Evolutionary conservation across 2,329 filamentous ascomycete species (phyloP), one percentile per base, ranked within the genome.

Genomic region (Stagonosporopsis cucurbitacearum): DNA sequence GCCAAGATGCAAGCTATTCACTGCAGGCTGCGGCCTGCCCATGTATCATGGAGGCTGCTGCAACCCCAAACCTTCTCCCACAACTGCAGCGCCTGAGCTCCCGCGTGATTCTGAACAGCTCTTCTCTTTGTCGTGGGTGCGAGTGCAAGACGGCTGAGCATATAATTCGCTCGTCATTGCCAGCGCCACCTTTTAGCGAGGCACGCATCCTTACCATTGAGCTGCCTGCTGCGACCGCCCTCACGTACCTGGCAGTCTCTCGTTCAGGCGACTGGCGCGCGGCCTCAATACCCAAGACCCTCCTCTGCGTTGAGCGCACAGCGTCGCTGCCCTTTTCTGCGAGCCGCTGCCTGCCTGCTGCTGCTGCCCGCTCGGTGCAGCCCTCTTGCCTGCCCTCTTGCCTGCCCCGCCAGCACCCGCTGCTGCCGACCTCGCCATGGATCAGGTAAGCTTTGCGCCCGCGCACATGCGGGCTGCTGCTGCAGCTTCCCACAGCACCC

Each of bases 141-240:
- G n/a, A 41, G 53, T 39, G 32, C 47, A 42, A 36, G 23, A 39
- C 47, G 47, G 42, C 53, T 22, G 45, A 36, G 30, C 25, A 19
- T 51, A 33, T 40, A 45, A 22, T 49, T 44, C 17, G 44, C 6
- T 45, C 49, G 39, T 49, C 54, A 45, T 49, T 57, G 49, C 57
- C 59, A 54, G 66, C 65, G 69, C 69, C 70, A 71, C 69, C 69
- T 65, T 67, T 70, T 72, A 74, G 71, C 72, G 71, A 75, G 67
- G 43, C 56, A 58, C 50, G 41, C 60, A 60, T 65, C 60, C 56
- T 59, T 50, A 61, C 57, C 51, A 51, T 57, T 39, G 51, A 51
- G 53, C 59, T 47, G 50, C 55, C 44, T 58, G 46, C 60, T 56
- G 53, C 53, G 53, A 56, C 53, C 62, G 54, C 57, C 59, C 53